These are phyloP conservation scores for Trichoderma afroharzianum DNA, from an alignment of 2,329 filamentous ascomycete genomes.

Conservation along the genomic window DNA sequence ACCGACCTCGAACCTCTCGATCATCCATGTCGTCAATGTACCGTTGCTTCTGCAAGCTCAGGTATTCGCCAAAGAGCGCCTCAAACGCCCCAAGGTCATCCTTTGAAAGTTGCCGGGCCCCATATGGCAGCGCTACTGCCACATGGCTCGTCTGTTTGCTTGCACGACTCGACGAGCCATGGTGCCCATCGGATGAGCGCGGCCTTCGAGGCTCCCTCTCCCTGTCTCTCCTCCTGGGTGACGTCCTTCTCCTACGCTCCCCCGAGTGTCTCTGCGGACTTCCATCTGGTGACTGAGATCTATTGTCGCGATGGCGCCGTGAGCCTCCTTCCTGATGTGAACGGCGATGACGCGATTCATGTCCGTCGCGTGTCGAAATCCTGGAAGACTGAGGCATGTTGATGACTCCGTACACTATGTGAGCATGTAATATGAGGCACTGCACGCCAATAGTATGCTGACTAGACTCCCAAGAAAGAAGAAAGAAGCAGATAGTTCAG, in stretches of 20 bases:
- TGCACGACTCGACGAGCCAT: constrained; percentile 6
- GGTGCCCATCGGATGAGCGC: constrained; percentile 26
- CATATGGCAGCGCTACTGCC: constrained; percentile 54
- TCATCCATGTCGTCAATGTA: constrained; percentile 66
- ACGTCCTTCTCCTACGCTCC: constrained; percentile 18
- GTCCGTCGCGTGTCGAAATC: constrained; percentile 13
- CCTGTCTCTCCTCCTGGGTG: not conserved
- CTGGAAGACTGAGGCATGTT: constrained; percentile 8
- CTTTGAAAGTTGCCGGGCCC: constrained; percentile 63
- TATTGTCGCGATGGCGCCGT: not conserved
- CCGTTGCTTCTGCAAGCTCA: constrained; percentile 81
- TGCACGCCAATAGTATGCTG: not conserved
- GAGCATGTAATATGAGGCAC: not conserved
- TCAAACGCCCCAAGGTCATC: constrained; percentile 63
- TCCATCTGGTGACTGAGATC: constrained; percentile 12
- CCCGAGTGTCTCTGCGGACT: constrained; percentile 5
- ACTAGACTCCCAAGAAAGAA: not conserved
- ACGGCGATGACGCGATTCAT: not conserved
- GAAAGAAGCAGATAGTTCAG: not conserved
- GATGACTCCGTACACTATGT: not conserved
- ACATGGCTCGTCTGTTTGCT: not conserved
- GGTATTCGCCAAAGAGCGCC: constrained; percentile 75
- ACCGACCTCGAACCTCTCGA: constrained; percentile 74
- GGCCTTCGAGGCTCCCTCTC: constrained; percentile 23
- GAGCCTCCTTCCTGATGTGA: constrained; percentile 1